Evolutionary conservation across 495 filamentous ascomycete genomes (phyloP).

Genomic region (Neurospora africana): DNA sequence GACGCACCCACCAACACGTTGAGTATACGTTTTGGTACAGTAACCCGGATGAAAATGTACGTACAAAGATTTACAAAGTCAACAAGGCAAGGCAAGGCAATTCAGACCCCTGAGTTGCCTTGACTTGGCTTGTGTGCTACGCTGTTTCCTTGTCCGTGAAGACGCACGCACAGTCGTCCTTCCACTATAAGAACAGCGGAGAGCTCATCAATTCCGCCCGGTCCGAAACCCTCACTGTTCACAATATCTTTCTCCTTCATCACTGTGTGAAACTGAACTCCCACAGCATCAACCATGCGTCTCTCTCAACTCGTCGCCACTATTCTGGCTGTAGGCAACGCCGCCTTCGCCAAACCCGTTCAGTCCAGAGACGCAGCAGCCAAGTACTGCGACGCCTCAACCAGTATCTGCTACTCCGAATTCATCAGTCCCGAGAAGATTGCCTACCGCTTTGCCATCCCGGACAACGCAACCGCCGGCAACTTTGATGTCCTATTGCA

Average conservation of each 20-base stretch:
- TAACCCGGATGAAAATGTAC: too few relatives aligned
- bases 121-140: too few relatives aligned
- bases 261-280: background rate
- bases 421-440: slow-evolving; percentile 20
- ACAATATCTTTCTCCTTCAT: background rate
- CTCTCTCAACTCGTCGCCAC: slow-evolving; percentile 18
- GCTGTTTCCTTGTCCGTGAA: background rate
- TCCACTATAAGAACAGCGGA: background rate
- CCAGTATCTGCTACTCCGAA: slow-evolving; percentile 29
- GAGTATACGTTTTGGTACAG: too few relatives aligned
- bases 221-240: background rate
- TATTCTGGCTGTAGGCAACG: slow-evolving; percentile 13
- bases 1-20: too few relatives aligned
- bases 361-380: slow-evolving; percentile 10
- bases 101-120: too few relatives aligned
- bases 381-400: slow-evolving; percentile 24
- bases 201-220: background rate
- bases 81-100: too few relatives aligned
- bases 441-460: slow-evolving; percentile 29
- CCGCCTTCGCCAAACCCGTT: slow-evolving; percentile 11
- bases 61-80: too few relatives aligned
- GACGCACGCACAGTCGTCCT: background rate
- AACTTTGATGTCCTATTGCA: slow-evolving; percentile 27
- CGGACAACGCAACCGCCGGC: slow-evolving; percentile 22
- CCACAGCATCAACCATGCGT: slow-evolving; percentile 15